These are phyloP conservation scores for Trichoderma sp. DNA, from an alignment of 2,329 filamentous ascomycete species.

Conservation along the genomic window DNA sequence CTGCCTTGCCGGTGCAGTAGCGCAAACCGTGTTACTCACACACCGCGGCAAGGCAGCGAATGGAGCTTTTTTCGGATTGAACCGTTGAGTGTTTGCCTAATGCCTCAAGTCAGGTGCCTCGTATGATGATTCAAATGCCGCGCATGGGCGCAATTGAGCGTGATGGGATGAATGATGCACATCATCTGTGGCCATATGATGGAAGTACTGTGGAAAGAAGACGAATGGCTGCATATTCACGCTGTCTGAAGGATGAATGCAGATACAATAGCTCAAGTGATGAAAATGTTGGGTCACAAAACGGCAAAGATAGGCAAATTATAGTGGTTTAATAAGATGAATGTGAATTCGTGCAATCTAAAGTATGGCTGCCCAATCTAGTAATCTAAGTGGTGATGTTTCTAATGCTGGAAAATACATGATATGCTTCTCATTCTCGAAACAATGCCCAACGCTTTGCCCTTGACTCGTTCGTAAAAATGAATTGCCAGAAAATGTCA, in stretches of 20 bases:
- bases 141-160: not conserved
- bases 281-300: not conserved
- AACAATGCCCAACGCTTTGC: slow-evolving; percentile 13
- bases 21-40: slow-evolving; percentile 16
- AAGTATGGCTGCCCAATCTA: slow-evolving; percentile 20
- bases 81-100: not conserved
- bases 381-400: slow-evolving; percentile 5
- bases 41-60: slow-evolving; percentile 23
- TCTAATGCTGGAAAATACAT: slow-evolving; percentile 18
- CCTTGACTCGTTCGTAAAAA: not conserved
- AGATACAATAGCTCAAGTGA: not conserved
- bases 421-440: not conserved
- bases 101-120: not conserved
- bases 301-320: not conserved
- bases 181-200: not conserved
- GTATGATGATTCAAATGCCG: not conserved
- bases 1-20: slow-evolving; percentile 9
- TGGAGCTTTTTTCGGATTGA: not conserved
- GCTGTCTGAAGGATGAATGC: no score
- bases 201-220: not conserved
- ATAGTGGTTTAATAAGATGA: not conserved
- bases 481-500: slow-evolving; percentile 14
- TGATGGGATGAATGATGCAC: not conserved
- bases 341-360: not conserved
- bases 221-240: no score